These are phyloP conservation scores for Metschnikowia lachancei DNA, from an alignment of 805 yeast genomes.

Conservation along the genomic window DNA sequence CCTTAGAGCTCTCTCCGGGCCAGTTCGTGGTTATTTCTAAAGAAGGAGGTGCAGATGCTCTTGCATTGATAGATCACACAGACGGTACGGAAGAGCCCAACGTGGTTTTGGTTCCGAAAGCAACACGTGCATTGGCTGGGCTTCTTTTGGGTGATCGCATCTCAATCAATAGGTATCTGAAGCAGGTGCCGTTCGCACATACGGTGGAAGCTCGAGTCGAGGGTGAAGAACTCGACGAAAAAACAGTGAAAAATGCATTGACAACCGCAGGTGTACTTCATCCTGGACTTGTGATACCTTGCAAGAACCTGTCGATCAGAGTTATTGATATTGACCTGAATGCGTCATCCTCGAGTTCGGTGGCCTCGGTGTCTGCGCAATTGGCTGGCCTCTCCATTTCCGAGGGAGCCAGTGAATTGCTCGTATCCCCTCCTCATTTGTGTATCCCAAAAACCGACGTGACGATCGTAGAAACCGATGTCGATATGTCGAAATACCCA, in stretches of 20 bases:
- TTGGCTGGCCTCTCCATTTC: conserved; percentile 14
- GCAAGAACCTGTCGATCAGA: conserved; percentile 19
- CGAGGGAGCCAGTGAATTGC: conserved; percentile 18
- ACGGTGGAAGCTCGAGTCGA: conserved; percentile 11
- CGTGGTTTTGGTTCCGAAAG: conserved; percentile 27
- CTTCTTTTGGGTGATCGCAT: conserved; percentile 49
- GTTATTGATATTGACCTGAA: conserved; percentile 29
- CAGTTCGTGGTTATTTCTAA: conserved; percentile 45
- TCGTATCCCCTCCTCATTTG: conserved; percentile 48
- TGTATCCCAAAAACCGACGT: conserved; percentile 32
- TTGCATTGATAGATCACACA: conserved; percentile 43
- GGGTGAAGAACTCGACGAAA: conserved; percentile 21
- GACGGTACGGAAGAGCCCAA: conserved; percentile 33
- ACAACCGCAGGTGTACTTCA: conserved; percentile 58
- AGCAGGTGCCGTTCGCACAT: conserved; percentile 44
- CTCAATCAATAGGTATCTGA: conserved; percentile 42
- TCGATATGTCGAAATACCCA: conserved; percentile 34
- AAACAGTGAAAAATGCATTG: conserved; percentile 40
- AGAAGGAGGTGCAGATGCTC: conserved; percentile 41
- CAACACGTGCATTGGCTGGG: conserved; percentile 34
- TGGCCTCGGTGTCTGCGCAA: conserved; percentile 12
- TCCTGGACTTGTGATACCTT: conserved; percentile 49
- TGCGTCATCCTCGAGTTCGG: conserved; percentile 15
- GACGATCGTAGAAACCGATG: conserved; percentile 2
- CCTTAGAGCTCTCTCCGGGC: conserved; percentile 46